Percentiles rank a stretch among this genome's conserved stretches.
These are phyloP conservation scores for Fusarium sp. DNA, from an alignment of 2,329 filamentous ascomycete species.

Conservation along the genomic window DNA sequence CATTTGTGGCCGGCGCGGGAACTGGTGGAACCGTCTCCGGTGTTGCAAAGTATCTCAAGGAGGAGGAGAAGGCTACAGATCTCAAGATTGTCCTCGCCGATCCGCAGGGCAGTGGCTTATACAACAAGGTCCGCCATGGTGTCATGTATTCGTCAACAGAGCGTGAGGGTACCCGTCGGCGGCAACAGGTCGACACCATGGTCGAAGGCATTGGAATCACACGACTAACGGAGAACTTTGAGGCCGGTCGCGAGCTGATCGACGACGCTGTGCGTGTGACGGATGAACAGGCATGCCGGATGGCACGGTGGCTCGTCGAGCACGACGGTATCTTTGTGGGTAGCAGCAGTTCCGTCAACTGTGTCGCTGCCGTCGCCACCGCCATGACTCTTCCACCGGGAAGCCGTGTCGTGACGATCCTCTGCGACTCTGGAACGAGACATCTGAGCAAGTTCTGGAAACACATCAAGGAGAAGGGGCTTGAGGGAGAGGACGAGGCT, in stretches of 20 bases:
- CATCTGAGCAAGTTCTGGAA: slow-evolving; percentile 91
- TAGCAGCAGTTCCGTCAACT: slow-evolving; percentile 97
- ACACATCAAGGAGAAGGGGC: slow-evolving; percentile 74
- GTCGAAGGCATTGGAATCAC: slow-evolving; percentile 98
- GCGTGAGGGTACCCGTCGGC: slow-evolving; percentile 87
- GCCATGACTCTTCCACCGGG: slow-evolving; percentile 72
- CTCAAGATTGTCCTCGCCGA: slow-evolving; percentile 87
- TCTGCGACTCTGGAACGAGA: slow-evolving; percentile 85
- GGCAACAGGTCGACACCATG: slow-evolving; percentile 94
- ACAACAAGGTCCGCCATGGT: slow-evolving; percentile 90
- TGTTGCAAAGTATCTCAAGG: slow-evolving; percentile 85
- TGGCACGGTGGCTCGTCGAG: slow-evolving; percentile 98
- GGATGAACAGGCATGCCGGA: slow-evolving; percentile 88
- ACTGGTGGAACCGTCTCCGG: slow-evolving; percentile 95
- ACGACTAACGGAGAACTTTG: slow-evolving; percentile 92
- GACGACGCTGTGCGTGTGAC: slow-evolving; percentile 91
- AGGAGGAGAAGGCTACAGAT: slow-evolving; percentile 66
- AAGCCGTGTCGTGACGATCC: slow-evolving; percentile 81
- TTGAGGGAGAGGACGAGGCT: slow-evolving; percentile 61
- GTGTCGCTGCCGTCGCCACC: slow-evolving; percentile 80
- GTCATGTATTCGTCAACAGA: slow-evolving; percentile 96
- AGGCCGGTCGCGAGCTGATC: slow-evolving; percentile 85
- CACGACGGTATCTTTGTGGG: slow-evolving; percentile 95
- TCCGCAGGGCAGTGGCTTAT: slow-evolving; percentile 92
- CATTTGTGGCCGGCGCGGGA: slow-evolving; percentile 92